Base-by-base conservation (phyloP, 371 early-diverging fungal species). In the Saksenaea vasiformis region DNA sequence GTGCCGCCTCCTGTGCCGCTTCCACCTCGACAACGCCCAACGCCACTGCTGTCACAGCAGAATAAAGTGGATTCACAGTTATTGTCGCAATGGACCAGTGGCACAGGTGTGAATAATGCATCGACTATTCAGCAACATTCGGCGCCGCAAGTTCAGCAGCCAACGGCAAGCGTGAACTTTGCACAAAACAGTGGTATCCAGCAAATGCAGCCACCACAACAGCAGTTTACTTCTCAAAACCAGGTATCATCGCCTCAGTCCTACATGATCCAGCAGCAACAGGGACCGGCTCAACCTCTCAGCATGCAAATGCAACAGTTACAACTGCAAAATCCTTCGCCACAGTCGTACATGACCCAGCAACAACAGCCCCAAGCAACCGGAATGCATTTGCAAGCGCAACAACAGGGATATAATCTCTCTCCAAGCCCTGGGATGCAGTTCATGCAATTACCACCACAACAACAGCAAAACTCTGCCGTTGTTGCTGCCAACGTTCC, bases 11-110 rank as follows among this genome's bases (percentile, higher is more conserved):
- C 67, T 57, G 62, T 72, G 54, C 56, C 67, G 26, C 65, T 65
- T 35, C 69, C 65, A 35, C 60, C 66, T 22, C 72, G 69, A 1
- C 71, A 80, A 62, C 70, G 70, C 60, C 67, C 76, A 53, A 67
- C 67, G 15, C 62, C 79, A 27, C 71, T 69, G 54, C 35, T 62
- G 24, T 58, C 78, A 28, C 75, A 77, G 37, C 72, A 77, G n/a
- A 70, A 66, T 44, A 43, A 77, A 64, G 69, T 80, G 54, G 73
- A 77, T 55, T 62, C 74, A 11, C 66, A 80, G 19, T 44, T 76
- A 22, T 56, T 77, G 5, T 66, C 72, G 39, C 72, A 74, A 61
- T 77, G 78, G 80, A 68, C 70, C 13, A 71, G 62, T 38, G 59
- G 62, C 26, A 11, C 59, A 41, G 24, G 57, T 10, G 60, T 53